A percentile compares a stretch with the other conserved stretches of the same genome.
phyloP scores from a whole-genome alignment of 1,284 basidiomycete species.

The Cutaneotrichosporon sp. region DNA sequence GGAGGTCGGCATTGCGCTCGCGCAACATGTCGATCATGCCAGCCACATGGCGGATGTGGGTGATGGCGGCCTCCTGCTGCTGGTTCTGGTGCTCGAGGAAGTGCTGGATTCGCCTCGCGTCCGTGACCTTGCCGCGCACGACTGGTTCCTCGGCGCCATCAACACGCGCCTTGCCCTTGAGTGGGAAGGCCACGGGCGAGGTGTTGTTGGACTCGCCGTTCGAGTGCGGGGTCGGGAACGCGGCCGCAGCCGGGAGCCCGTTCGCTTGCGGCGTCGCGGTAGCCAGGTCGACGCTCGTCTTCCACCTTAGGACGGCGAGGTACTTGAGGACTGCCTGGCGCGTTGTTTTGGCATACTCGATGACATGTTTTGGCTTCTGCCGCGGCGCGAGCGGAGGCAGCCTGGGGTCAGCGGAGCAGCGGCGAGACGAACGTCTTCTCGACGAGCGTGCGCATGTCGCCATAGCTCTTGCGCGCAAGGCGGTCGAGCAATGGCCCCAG shows the following conservation, averaged over 20 bases:
- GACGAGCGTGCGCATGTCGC: slow-evolving; percentile 37
- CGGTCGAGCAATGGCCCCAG: slow-evolving; percentile 42
- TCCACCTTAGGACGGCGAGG: slow-evolving; percentile 49
- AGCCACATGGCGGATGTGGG: slow-evolving; percentile 40
- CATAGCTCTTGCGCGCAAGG: slow-evolving; percentile 39
- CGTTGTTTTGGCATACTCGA: slow-evolving; percentile 45
- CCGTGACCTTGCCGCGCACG: slow-evolving; percentile 42
- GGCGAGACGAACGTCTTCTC: slow-evolving; percentile 33
- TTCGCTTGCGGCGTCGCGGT: slow-evolving; percentile 9
- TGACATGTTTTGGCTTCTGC: slow-evolving; percentile 44
- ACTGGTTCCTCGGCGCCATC: slow-evolving; percentile 15
- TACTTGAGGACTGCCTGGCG: slow-evolving; percentile 49
- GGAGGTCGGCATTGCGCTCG: slow-evolving; percentile 47
- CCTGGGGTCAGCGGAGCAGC: slow-evolving; percentile 10
- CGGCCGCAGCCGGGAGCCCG: slow-evolving; percentile 15
- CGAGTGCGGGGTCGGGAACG: slow-evolving; percentile 48
- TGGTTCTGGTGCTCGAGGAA: slow-evolving; percentile 49
- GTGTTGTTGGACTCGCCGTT: slow-evolving; percentile 40
- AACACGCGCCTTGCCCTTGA: slow-evolving; percentile 31
- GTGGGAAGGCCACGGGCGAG: slow-evolving; percentile 27
- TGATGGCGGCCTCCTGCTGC: slow-evolving; percentile 44
- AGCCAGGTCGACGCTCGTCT: slow-evolving; percentile 42
- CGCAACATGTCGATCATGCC: slow-evolving; percentile 40
- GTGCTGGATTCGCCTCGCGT: slow-evolving; percentile 44
- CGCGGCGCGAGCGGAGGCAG: slow-evolving; percentile 27